These are phyloP conservation scores for Parastagonospora nodorum DNA, from an alignment of 2,329 filamentous ascomycete genomes.

Conservation along the genomic window DNA sequence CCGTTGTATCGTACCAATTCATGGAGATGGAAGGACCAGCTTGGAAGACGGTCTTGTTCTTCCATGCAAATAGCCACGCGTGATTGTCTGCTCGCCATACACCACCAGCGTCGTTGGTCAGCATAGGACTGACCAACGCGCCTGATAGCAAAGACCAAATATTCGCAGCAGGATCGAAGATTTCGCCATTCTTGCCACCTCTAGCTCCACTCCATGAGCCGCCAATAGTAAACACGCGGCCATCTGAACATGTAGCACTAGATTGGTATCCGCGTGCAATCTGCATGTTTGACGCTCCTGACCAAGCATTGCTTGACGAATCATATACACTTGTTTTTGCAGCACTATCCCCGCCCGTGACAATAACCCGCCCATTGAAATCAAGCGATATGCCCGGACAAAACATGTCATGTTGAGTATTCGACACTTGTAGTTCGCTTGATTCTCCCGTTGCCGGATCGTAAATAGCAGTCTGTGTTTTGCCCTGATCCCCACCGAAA, in stretches of 20 bases:
- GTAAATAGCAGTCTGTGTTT: slow-evolving; percentile 41
- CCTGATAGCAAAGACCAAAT: slow-evolving; percentile 55
- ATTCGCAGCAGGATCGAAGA: slow-evolving; percentile 48
- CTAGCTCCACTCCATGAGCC: slow-evolving; percentile 60
- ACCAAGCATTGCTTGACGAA: slow-evolving; percentile 54
- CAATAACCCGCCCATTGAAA: slow-evolving; percentile 55
- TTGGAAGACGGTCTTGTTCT: slow-evolving; percentile 56
- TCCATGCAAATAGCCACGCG: slow-evolving; percentile 60
- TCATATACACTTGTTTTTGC: slow-evolving; percentile 53
- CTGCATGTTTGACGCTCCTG: slow-evolving; percentile 55
- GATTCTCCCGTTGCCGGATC: slow-evolving; percentile 30
- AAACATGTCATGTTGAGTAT: slow-evolving; percentile 62
- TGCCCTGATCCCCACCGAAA: slow-evolving; percentile 25
- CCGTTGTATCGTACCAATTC: slow-evolving; percentile 61
- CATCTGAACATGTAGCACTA: slow-evolving; percentile 56
- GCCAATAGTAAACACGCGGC: slow-evolving; percentile 63
- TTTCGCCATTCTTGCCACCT: slow-evolving; percentile 61
- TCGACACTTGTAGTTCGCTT: slow-evolving; percentile 28
- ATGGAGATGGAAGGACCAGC: slow-evolving; percentile 60
- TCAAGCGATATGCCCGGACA: slow-evolving; percentile 61
- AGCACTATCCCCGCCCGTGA: slow-evolving; percentile 60
- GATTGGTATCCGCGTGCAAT: slow-evolving; percentile 65
- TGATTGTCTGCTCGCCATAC: slow-evolving; percentile 59
- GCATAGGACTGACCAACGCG: slow-evolving; percentile 54
- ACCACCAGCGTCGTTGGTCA: slow-evolving; percentile 55